A percentile compares a stretch with the other conserved stretches of the same genome.
These are phyloP conservation scores for Globisporangium paddicum DNA, from an alignment of 352 stramenopile genomes.

Conservation along the genomic window DNA sequence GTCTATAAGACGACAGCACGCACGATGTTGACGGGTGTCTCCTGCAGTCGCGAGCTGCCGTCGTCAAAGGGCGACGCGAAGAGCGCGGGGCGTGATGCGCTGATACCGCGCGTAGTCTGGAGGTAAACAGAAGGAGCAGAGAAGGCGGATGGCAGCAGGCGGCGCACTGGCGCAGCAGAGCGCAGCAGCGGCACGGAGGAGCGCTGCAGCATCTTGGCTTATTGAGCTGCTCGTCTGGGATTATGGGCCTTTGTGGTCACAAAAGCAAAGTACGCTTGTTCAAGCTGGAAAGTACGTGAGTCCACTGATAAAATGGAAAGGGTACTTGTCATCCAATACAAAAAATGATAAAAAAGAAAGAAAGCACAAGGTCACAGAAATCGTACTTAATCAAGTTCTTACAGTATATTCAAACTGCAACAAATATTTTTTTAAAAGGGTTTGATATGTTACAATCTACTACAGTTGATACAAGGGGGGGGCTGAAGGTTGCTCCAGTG, in stretches of 20 bases:
- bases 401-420: too few species aligned
- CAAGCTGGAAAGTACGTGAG: too few species aligned
- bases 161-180: background rate
- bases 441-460: too few species aligned
- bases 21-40: constrained; percentile 53
- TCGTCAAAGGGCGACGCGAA: constrained; percentile 37
- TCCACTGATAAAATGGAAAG: too few species aligned
- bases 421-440: too few species aligned
- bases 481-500: too few species aligned
- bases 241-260: background rate
- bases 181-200: constrained; percentile 4
- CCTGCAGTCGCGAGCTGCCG: constrained; percentile 35
- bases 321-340: too few species aligned
- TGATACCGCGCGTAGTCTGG: constrained; percentile 12
- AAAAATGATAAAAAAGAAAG: too few species aligned
- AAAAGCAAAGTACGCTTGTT: too few species aligned
- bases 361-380: too few species aligned
- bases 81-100: constrained; percentile 18
- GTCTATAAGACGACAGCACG: constrained; percentile 1
- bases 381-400: too few species aligned
- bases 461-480: too few species aligned
- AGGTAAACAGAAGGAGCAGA: background rate
- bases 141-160: background rate
- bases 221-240: background rate
- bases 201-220: constrained; percentile 2